A percentile compares a stretch with the other conserved stretches of the same genome.
phyloP scores from a whole-genome alignment of 2,329 filamentous ascomycete species.

The Botrytis fabae region DNA sequence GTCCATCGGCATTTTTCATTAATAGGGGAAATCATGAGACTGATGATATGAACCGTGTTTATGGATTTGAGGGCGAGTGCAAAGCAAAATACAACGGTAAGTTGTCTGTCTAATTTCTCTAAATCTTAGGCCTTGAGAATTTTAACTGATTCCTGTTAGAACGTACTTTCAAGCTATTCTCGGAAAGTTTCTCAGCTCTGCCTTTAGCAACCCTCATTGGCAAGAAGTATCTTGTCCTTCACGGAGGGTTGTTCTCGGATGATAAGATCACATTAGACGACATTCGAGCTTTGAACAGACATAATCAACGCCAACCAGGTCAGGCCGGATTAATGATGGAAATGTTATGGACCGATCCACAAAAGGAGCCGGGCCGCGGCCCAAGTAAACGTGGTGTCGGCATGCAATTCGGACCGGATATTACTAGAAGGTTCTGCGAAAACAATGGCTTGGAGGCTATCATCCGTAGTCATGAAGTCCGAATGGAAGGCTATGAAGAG shows the following conservation, averaged over 20 bases:
- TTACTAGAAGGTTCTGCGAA: constrained; percentile 95
- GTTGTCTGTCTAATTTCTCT: constrained; percentile 45
- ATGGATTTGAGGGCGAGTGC: constrained; percentile 98
- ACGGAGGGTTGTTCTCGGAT: constrained; percentile 94
- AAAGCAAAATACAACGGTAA: constrained; percentile 93
- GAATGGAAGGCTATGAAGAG: constrained; percentile 99
- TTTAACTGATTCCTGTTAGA: constrained; percentile 27
- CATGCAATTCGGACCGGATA: constrained; percentile 93
- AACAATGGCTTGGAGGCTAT: constrained; percentile 92
- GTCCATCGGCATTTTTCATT: constrained; percentile 84
- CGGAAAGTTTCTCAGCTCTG: constrained; percentile 93
- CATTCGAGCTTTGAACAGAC: constrained; percentile 87
- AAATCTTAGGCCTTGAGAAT: not conserved
- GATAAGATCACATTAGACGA: constrained; percentile 91
- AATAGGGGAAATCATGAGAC: constrained; percentile 99
- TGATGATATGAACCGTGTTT: constrained; percentile 98
- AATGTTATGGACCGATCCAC: constrained; percentile 99
- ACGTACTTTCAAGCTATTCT: constrained; percentile 93
- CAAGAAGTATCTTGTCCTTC: constrained; percentile 85
- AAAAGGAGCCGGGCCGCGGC: constrained; percentile 78
- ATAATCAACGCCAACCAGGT: constrained; percentile 88
- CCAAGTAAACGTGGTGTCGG: constrained; percentile 97
- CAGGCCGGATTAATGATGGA: constrained; percentile 99
- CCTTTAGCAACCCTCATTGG: constrained; percentile 91
- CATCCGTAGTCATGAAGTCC: constrained; percentile 95